Base-by-base conservation (phyloP, 1,284 basidiomycete species). In the Singerocomus rubriflavus region DNA sequence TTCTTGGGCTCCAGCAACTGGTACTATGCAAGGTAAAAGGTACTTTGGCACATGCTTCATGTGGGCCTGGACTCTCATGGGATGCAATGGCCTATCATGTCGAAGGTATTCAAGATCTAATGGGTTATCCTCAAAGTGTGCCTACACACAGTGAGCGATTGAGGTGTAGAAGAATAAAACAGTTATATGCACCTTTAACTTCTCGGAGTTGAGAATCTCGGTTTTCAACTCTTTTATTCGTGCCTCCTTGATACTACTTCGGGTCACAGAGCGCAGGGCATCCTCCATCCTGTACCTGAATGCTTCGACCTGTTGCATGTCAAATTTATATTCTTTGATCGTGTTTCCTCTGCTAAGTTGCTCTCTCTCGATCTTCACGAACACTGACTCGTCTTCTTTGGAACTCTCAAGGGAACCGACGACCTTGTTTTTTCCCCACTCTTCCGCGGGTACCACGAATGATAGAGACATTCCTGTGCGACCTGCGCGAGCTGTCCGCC, bases 271-370 rank as follows among this genome's bases (percentile, higher is more conserved):
- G 57, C 93, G 78, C 59, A 99, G 69, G 2, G 93, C 97, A 68
- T 99, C 97, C 64, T 95, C 91, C 93, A 98, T 98, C 46, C 97
- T 82, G 72, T 99, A 99, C 59, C 95, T 77, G 75, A 99, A 99
- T n/a, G 93, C 94, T 61, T 98, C 94, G 36, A 98, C 92, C 74
- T 97, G 86, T 71, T 84, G 80, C 89, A 91, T 85, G 69, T 98
- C 93, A 65, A 98, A 91, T 35, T 85, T 81, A 73, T 97, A 99
- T 68, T 94, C 93, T 67, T 91, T 89, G 57, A 98, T 80, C 57
- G 88, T 81, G 49, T 84, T 85, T 27, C 86, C 89, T 49, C 82
- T 72, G 34, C 83, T 83, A 6, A 74, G 81, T 64, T 89, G 85
- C 64, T 88, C 82, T 55, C 77, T 78, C 65, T 89, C 85, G 37